Percentiles rank a stretch among this genome's conserved stretches.
Conservation (phyloP, 2,329 filamentous ascomycete genomes). For the Endoconidiophora polonica region DNA sequence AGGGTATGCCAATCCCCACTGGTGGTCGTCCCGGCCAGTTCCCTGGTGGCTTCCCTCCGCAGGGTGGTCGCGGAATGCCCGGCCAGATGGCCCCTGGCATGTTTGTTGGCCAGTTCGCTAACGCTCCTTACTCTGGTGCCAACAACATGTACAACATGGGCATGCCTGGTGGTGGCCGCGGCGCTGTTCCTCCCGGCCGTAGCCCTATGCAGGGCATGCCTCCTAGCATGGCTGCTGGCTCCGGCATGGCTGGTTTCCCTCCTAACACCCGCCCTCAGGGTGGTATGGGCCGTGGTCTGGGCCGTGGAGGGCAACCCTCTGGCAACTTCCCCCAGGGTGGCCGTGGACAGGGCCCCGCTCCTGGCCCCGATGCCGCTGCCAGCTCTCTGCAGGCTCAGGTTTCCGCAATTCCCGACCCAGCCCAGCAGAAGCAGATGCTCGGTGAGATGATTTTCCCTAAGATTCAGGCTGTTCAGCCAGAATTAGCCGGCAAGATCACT, state of each 20-base stretch:
- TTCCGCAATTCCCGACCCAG: slow-evolving; percentile 35
- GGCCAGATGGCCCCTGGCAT: slow-evolving; percentile 79
- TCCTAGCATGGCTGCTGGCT: slow-evolving; percentile 39
- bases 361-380: slow-evolving; percentile 4
- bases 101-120: slow-evolving; percentile 67
- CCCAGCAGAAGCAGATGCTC: slow-evolving; percentile 95
- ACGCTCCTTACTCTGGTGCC: slow-evolving; percentile 59
- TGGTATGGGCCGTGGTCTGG: slow-evolving; percentile 30
- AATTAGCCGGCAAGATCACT: slow-evolving; percentile 96
- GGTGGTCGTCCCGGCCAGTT: slow-evolving; percentile 76
- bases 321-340: slow-evolving; percentile 32
- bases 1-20: slow-evolving; percentile 52
- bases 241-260: slow-evolving; percentile 39
- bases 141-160: slow-evolving; percentile 71
- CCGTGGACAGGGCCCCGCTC: slow-evolving; percentile 22
- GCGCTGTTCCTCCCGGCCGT: slow-evolving; percentile 47
- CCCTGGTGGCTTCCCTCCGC: slow-evolving; percentile 65
- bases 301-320: slow-evolving; percentile 23
- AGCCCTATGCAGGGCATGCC: slow-evolving; percentile 63
- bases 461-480: slow-evolving; percentile 86
- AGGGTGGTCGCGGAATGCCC: slow-evolving; percentile 70
- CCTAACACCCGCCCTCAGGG: slow-evolving; percentile 38
- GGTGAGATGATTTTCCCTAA: slow-evolving; percentile 97
- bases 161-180: slow-evolving; percentile 50
- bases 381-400: slow-evolving; percentile 40